Conservation (phyloP, 139 green algal species). For the Haematococcus lacustris region DNA sequence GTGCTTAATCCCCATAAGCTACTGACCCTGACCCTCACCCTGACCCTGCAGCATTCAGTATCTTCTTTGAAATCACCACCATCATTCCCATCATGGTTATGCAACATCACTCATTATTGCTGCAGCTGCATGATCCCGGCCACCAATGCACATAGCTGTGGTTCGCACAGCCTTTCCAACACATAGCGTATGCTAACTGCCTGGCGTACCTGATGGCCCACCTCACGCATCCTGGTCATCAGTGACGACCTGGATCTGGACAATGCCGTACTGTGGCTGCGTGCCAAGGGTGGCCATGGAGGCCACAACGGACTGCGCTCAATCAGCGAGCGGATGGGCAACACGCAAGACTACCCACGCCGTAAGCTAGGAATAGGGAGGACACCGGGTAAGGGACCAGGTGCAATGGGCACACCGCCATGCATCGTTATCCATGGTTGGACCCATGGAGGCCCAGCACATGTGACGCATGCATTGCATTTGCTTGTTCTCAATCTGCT, state of each 20-base stretch:
- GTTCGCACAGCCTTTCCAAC: not conserved
- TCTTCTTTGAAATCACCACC: not conserved
- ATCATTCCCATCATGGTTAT: not conserved
- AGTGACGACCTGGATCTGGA: slow-evolving; percentile 79
- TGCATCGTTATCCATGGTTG: too few species aligned
- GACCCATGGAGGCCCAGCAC: too few species aligned
- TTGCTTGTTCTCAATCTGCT: too few species aligned
- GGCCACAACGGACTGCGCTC: slow-evolving; percentile 91
- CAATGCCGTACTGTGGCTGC: slow-evolving; percentile 28
- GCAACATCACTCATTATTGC: not conserved
- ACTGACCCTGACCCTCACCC: not conserved
- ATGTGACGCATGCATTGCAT: too few species aligned
- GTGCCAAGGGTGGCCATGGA: slow-evolving; percentile 74
- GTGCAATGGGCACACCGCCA: too few species aligned
- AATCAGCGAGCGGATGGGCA: slow-evolving; percentile 67
- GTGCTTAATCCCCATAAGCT: not conserved
- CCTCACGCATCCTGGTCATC: slow-evolving; percentile 54
- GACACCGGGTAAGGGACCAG: slow-evolving; percentile 27
- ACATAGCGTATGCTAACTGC: not conserved
- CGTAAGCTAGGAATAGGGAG: slow-evolving; percentile 67
- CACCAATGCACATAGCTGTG: not conserved
- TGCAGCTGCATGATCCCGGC: slow-evolving; percentile 1
- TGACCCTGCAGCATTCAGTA: not conserved
- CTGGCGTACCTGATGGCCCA: slow-evolving; percentile 3
- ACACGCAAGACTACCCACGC: slow-evolving; percentile 26